Conservation (phyloP, 1,284 basidiomycete species). For the Moniliella sp. region DNA sequence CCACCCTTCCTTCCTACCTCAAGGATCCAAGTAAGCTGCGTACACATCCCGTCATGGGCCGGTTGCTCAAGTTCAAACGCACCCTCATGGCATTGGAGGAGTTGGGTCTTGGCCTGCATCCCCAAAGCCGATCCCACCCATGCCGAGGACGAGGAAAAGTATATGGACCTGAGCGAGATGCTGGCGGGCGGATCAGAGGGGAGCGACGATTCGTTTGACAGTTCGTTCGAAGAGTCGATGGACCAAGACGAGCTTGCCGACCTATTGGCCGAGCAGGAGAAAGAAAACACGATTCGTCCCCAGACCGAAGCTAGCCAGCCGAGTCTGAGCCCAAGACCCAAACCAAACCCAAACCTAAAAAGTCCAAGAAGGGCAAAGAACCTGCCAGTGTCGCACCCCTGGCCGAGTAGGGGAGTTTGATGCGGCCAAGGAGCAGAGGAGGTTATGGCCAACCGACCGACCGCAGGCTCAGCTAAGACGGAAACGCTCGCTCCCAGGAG, state of each 20-base stretch:
- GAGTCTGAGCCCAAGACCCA: too few relatives aligned
- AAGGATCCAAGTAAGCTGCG: slow-evolving; percentile 11
- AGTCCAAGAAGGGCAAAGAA: neutral
- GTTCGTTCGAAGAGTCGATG: slow-evolving; percentile 3
- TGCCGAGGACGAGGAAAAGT: slow-evolving; percentile 6
- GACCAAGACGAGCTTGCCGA: slow-evolving; percentile 19
- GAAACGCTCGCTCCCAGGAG: too few relatives aligned
- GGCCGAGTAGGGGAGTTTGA: slow-evolving; percentile 9
- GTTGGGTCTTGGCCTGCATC: slow-evolving; percentile 19
- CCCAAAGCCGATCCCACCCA: neutral
- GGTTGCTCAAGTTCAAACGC: slow-evolving; percentile 66
- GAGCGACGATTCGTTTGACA: neutral
- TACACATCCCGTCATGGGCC: slow-evolving; percentile 48
- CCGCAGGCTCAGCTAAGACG: too few relatives aligned
- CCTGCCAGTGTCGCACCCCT: neutral
- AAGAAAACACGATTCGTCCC: neutral
- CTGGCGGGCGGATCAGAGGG: too few relatives aligned
- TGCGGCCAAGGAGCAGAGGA: too few relatives aligned
- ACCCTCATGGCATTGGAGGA: slow-evolving; percentile 48
- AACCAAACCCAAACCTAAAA: slow-evolving; percentile 2
- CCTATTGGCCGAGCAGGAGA: slow-evolving; percentile 3
- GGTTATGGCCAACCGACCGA: too few relatives aligned
- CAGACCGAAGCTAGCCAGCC: too few relatives aligned
- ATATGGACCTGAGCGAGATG: slow-evolving; percentile 6
- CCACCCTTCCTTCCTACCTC: slow-evolving; percentile 37